These are phyloP conservation scores for Handroanthus guayacan DNA, from an alignment of 257 asterid genomes.

Conservation along the genomic window DNA sequence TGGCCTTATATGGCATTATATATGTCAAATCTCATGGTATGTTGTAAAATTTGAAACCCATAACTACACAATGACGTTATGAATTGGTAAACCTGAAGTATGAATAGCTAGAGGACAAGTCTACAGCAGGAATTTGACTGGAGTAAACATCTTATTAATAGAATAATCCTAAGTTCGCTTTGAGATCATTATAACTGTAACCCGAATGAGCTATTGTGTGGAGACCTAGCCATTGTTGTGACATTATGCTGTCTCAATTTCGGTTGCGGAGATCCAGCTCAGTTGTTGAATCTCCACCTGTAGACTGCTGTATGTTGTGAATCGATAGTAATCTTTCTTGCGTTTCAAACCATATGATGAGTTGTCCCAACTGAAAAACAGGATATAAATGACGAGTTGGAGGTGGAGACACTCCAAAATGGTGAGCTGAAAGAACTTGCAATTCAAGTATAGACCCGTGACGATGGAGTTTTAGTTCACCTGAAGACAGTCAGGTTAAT, in stretches of 20 bases:
- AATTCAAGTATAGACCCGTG: slow-evolving; percentile 38
- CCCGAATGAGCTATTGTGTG: not conserved
- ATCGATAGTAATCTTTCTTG: not conserved
- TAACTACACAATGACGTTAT: not conserved
- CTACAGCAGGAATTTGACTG: not conserved
- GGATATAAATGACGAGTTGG: slow-evolving; percentile 47
- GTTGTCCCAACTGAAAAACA: slow-evolving; percentile 40
- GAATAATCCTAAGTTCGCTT: not conserved
- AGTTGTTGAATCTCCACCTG: not conserved
- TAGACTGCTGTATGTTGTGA: not conserved
- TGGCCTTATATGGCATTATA: too few relatives aligned
- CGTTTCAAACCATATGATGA: not conserved
- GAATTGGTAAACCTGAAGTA: not conserved
- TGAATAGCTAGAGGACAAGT: not conserved
- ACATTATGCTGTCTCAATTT: not conserved
- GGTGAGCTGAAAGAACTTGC: slow-evolving; percentile 42
- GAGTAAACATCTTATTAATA: too few relatives aligned
- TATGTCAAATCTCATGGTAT: too few relatives aligned
- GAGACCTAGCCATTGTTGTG: not conserved
- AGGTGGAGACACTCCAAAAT: slow-evolving; percentile 46
- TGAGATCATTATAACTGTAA: not conserved
- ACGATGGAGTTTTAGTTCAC: slow-evolving; percentile 28
- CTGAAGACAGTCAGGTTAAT: slow-evolving; percentile 31
- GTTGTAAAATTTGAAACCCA: too few relatives aligned
- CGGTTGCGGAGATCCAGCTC: not conserved